Percentiles rank a stretch among this genome's conserved stretches.
These are phyloP conservation scores for Fallopia convolvulus DNA, from an alignment of 148 eudicot species.

Conservation along the genomic window DNA sequence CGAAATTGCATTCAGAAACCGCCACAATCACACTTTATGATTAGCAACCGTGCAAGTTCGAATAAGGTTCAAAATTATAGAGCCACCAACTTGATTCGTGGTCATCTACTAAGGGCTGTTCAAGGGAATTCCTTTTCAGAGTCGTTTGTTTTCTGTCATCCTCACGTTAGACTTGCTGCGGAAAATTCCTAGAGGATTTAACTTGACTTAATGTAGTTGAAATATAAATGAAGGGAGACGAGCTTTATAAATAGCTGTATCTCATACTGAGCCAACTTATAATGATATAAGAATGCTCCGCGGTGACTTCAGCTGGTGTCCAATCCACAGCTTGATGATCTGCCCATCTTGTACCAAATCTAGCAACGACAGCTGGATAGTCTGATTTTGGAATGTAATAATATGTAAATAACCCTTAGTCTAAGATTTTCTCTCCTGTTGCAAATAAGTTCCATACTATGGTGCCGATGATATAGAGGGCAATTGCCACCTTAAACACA, in stretches of 20 bases:
- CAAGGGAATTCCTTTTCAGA: neutral
- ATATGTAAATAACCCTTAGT: conserved; percentile 24
- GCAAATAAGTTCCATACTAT: conserved; percentile 87
- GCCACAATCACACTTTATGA: neutral
- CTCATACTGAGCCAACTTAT: neutral
- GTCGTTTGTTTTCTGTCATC: neutral
- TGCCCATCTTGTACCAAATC: neutral
- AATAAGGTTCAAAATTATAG: neutral
- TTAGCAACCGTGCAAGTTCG: neutral
- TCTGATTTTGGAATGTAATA: neutral
- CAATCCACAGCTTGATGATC: neutral
- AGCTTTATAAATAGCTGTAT: neutral
- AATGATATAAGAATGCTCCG: neutral
- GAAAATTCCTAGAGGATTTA: conserved; percentile 5
- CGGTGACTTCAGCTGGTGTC: neutral
- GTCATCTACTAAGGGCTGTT: neutral
- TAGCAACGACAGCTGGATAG: neutral
- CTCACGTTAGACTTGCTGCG: neutral
- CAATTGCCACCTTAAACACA: conserved; percentile 83
- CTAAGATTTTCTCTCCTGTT: conserved; percentile 84
- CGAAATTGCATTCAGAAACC: neutral
- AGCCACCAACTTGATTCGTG: neutral
- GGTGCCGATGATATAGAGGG: conserved; percentile 77
- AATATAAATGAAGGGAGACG: neutral
- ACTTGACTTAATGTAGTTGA: neutral